These are phyloP conservation scores for Fonsecaea nubica DNA, from an alignment of 2,329 filamentous ascomycete genomes.

Conservation along the genomic window DNA sequence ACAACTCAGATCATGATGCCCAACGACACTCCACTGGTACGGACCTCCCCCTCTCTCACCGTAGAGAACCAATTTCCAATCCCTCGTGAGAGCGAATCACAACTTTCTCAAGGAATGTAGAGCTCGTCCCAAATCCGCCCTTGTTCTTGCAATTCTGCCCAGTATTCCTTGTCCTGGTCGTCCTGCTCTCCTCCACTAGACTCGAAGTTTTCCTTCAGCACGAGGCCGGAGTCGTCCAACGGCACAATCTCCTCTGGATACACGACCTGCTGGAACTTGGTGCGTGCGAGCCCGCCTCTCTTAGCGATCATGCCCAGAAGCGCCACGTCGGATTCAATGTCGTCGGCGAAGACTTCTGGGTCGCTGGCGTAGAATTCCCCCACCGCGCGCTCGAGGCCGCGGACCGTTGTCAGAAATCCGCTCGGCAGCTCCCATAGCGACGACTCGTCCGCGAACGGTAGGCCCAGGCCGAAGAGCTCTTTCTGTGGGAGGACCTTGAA, in stretches of 20 bases:
- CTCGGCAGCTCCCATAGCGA: neutral
- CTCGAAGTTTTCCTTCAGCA: neutral
- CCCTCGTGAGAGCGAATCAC: neutral
- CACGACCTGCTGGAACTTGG: conserved; percentile 8
- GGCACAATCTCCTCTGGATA: conserved; percentile 32
- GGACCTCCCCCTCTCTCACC: neutral
- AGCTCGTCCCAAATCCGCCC: conserved; percentile 26
- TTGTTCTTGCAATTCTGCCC: conserved; percentile 20
- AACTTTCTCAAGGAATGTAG: neutral
- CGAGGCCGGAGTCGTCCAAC: neutral
- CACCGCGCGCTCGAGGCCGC: conserved; percentile 19
- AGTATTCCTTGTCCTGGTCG: conserved; percentile 20
- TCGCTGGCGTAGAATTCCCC: neutral
- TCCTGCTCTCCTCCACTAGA: neutral
- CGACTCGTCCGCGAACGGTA: conserved; percentile 6
- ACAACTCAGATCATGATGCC: neutral
- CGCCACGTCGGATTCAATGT: conserved; percentile 6
- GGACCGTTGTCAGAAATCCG: conserved; percentile 22
- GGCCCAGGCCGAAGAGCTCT: conserved; percentile 7
- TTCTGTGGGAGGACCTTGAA: conserved; percentile 21
- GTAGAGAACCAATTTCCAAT: neutral
- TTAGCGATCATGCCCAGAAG: conserved; percentile 8
- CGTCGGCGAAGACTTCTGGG: neutral
- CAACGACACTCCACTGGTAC: neutral
- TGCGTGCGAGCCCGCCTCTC: conserved; percentile 11